Percentiles rank a stretch among this genome's conserved stretches.
These are phyloP conservation scores for Boehmeria nivea DNA, from an alignment of 306 rosid genomes.

Conservation along the genomic window DNA sequence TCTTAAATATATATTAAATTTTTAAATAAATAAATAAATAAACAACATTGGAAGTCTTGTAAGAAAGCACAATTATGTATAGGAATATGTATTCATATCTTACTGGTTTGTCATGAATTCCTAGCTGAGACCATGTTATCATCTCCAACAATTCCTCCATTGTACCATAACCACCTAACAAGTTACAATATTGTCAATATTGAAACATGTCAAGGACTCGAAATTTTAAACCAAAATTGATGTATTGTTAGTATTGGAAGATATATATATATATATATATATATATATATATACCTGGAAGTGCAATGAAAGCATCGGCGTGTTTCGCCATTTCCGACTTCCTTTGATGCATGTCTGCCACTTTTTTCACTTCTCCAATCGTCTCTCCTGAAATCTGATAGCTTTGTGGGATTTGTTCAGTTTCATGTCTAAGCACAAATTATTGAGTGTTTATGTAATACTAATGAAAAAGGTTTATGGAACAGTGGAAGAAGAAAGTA, in stretches of 20 bases:
- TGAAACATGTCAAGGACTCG: no score
- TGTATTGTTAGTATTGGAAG: no score
- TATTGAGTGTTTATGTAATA: no score
- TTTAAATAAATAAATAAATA: background rate
- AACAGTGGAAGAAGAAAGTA: conserved; percentile 17
- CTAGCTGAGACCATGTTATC: conserved; percentile 40
- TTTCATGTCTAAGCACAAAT: no score
- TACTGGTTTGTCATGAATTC: conserved; percentile 42
- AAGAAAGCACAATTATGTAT: background rate
- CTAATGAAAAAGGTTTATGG: background rate
- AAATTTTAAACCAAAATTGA: background rate
- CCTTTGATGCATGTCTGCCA: conserved; percentile 59
- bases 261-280: no score
- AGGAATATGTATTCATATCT: background rate
- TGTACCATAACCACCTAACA: conserved; percentile 27
- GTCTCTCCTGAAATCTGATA: conserved; percentile 56
- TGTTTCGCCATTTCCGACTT: conserved; percentile 62
- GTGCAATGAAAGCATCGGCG: conserved; percentile 67
- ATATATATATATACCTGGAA: conserved; percentile 45
- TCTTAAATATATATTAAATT: background rate
- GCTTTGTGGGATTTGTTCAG: no score
- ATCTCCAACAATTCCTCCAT: conserved; percentile 38
- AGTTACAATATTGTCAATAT: background rate
- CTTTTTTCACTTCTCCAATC: conserved; percentile 50
- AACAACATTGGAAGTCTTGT: background rate